Evolutionary conservation across 2,329 filamentous ascomycete genomes (phyloP).

Genomic region (Ilyonectria destructans): DNA sequence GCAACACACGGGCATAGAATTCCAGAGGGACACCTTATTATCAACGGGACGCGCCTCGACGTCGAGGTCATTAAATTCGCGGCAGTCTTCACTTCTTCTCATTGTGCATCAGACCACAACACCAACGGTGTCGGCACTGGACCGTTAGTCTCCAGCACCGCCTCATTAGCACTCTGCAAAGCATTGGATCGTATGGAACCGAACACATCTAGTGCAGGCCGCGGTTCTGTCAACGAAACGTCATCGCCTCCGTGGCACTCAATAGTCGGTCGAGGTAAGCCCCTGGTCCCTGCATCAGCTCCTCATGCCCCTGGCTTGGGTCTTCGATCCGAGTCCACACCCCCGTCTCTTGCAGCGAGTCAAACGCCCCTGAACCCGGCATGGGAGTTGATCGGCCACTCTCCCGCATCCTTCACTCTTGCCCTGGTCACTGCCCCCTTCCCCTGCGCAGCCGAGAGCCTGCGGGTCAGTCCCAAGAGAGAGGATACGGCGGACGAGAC

Average conservation of each 20-base stretch:
- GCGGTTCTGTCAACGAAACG: conserved; percentile 27
- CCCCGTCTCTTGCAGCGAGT: conserved; percentile 39
- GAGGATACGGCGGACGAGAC: conserved; percentile 12
- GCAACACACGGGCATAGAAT: conserved; percentile 7
- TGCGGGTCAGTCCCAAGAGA: conserved; percentile 8
- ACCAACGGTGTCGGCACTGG: conserved; percentile 9
- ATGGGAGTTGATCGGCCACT: conserved; percentile 39
- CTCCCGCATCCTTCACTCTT: conserved; percentile 20
- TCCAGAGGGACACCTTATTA: background rate
- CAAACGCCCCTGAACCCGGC: conserved; percentile 39
- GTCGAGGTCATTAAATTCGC: background rate
- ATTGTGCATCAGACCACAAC: conserved; percentile 9
- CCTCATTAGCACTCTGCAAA: conserved; percentile 22
- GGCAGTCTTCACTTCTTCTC: background rate
- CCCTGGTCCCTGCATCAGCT: conserved; percentile 43
- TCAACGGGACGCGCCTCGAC: background rate
- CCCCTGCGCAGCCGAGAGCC: conserved; percentile 12
- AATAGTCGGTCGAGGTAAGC: conserved; percentile 36
- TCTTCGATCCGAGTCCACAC: conserved; percentile 9
- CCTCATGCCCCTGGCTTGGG: conserved; percentile 32
- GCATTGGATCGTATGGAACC: conserved; percentile 28
- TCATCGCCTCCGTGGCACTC: conserved; percentile 41
- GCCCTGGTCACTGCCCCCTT: background rate
- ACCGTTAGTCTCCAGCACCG: conserved; percentile 2
- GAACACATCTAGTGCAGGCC: conserved; percentile 18